Percentiles rank a stretch among this genome's conserved stretches.
phyloP scores from a whole-genome alignment of 192 early-diverging fungal species.

The Backusella tuberculispora region DNA sequence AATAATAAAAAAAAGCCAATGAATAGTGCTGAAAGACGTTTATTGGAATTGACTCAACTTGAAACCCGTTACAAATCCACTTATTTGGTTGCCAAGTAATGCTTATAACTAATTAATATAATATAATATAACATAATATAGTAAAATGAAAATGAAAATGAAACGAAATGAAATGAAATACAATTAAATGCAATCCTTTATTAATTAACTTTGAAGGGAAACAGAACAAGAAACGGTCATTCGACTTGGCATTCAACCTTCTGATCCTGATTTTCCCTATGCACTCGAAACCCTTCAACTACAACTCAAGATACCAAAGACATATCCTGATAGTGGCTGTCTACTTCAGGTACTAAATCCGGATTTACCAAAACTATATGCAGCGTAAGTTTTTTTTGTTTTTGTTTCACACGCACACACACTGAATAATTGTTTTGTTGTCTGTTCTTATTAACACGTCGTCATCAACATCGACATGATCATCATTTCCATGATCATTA shows the following conservation, averaged over 20 bases:
- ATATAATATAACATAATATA: background rate
- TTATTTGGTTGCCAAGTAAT: slow-evolving; percentile 22
- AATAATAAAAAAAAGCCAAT: background rate
- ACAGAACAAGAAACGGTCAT: slow-evolving; percentile 25
- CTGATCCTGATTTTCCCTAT: slow-evolving; percentile 83
- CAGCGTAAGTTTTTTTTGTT: slow-evolving; percentile 31
- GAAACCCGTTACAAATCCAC: slow-evolving; percentile 28
- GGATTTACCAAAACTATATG: slow-evolving; percentile 54
- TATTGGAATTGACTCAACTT: slow-evolving; percentile 29
- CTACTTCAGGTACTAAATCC: slow-evolving; percentile 47
- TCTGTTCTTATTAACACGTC: no score
- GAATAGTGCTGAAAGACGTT: background rate
- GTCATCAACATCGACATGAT: no score
- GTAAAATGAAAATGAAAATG: background rate
- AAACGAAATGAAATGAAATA: background rate
- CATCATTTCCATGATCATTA: background rate
- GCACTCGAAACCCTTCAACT: slow-evolving; percentile 65
- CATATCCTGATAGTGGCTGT: slow-evolving; percentile 50
- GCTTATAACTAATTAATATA: no score
- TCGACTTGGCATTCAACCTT: slow-evolving; percentile 40
- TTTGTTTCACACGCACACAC: background rate
- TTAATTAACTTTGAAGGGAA: background rate
- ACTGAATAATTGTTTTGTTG: no score
- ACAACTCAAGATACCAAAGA: slow-evolving; percentile 58
- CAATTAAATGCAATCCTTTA: no score